Conservation (phyloP, 106 monocot genomes). For the Phalaenopsis aphrodite region DNA sequence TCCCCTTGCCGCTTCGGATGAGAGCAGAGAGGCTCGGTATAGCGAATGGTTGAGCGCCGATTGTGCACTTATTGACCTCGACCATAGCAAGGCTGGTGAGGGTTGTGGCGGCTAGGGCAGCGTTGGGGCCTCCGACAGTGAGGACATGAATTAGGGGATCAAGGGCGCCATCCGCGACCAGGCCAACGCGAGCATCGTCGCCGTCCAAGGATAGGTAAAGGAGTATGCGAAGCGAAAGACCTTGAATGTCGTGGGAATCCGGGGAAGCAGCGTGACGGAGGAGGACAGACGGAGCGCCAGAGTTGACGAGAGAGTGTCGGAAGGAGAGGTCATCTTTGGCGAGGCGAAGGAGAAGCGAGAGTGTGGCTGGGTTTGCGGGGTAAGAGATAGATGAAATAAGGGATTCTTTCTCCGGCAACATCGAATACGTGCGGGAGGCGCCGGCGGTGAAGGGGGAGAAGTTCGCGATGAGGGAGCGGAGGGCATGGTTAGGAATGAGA, state of each 20-base stretch:
- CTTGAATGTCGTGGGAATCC: slow-evolving; percentile 19
- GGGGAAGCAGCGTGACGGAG: slow-evolving; percentile 19
- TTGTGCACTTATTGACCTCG: slow-evolving; percentile 61
- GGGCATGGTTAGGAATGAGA: slow-evolving; percentile 66
- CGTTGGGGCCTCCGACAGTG: not conserved
- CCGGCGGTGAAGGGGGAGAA: slow-evolving; percentile 2
- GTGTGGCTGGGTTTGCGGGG: slow-evolving; percentile 8
- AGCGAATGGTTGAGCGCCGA: slow-evolving; percentile 45
- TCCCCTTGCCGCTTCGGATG: slow-evolving; percentile 23
- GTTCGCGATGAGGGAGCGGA: slow-evolving; percentile 45
- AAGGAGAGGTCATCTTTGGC: slow-evolving; percentile 7
- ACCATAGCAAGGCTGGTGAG: slow-evolving; percentile 55
- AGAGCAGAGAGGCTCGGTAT: slow-evolving; percentile 23
- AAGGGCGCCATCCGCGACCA: slow-evolving; percentile 55
- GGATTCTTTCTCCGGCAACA: not conserved
- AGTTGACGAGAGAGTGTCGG: slow-evolving; percentile 23
- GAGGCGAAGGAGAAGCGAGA: slow-evolving; percentile 21
- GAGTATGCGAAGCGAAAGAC: slow-evolving; percentile 26
- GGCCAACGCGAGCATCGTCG: slow-evolving; percentile 54
- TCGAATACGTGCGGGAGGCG: not conserved
- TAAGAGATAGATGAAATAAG: not conserved
- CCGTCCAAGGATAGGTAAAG: slow-evolving; percentile 57
- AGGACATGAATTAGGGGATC: slow-evolving; percentile 23
- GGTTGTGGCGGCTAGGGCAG: slow-evolving; percentile 42
- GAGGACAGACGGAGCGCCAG: slow-evolving; percentile 18